Evolutionary conservation across 306 rosid species (phyloP).

Genomic region (Arachis hypogaea): DNA sequence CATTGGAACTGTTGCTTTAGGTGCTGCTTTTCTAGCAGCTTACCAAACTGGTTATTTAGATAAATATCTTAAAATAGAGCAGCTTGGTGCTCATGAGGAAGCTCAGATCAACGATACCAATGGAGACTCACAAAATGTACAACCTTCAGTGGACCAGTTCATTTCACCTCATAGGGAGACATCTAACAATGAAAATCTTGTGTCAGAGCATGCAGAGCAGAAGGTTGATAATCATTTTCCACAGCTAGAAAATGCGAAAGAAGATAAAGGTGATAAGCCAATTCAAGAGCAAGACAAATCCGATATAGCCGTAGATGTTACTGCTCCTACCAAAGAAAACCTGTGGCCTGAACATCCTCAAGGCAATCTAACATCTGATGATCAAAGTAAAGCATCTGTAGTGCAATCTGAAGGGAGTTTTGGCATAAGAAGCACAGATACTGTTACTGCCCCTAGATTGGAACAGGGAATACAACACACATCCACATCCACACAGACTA

Average conservation of each 20-base stretch:
- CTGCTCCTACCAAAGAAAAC: constrained; percentile 42
- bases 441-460: constrained; percentile 22
- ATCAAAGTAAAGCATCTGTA: constrained; percentile 43
- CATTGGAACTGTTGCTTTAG: constrained; percentile 67
- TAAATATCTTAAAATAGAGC: constrained; percentile 56
- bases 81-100: constrained; percentile 41
- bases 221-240: constrained; percentile 52
- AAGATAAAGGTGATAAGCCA: constrained; percentile 42
- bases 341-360: constrained; percentile 49
- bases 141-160: constrained; percentile 44
- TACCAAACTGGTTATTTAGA: constrained; percentile 74
- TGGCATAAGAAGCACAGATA: constrained; percentile 46
- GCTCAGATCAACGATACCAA: constrained; percentile 40
- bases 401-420: constrained; percentile 41
- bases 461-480: constrained; percentile 53
- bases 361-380: constrained; percentile 44
- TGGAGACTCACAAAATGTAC: constrained; percentile 45
- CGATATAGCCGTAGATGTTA: constrained; percentile 43
- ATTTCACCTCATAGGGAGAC: constrained; percentile 51
- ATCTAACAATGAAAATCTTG: constrained; percentile 37
- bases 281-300: constrained; percentile 53
- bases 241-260: constrained; percentile 48
- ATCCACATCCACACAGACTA: constrained; percentile 41
- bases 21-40: constrained; percentile 71
- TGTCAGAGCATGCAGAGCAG: constrained; percentile 50